Conservation (phyloP, 2,329 filamentous ascomycete species). For the Penicillium thymicola region DNA sequence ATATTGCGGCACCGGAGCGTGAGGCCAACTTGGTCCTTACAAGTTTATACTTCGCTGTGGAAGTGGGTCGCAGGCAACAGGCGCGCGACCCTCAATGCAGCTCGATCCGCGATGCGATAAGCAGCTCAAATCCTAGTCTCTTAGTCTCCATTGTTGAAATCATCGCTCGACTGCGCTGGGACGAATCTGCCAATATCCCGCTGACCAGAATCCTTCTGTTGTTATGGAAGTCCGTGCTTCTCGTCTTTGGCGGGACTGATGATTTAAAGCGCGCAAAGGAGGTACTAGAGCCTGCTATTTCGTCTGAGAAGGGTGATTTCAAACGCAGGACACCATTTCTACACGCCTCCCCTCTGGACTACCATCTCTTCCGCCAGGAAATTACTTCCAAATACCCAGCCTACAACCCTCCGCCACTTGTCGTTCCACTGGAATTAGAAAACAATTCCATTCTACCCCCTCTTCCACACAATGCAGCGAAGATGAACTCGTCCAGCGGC, state of each 20-base stretch:
- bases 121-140: slow-evolving; percentile 62
- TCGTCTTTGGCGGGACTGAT: slow-evolving; percentile 76
- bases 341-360: slow-evolving; percentile 90
- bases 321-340: slow-evolving; percentile 71
- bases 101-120: slow-evolving; percentile 38
- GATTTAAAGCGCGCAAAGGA: slow-evolving; percentile 72
- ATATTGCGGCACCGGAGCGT: slow-evolving; percentile 37
- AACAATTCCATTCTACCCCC: slow-evolving; percentile 88
- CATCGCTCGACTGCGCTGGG: slow-evolving; percentile 68
- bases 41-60: slow-evolving; percentile 42
- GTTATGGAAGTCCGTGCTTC: slow-evolving; percentile 86
- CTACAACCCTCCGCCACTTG: slow-evolving; percentile 81
- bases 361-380: slow-evolving; percentile 93
- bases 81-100: slow-evolving; percentile 21
- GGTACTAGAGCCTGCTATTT: slow-evolving; percentile 57
- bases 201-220: slow-evolving; percentile 73
- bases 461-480: slow-evolving; percentile 68
- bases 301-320: slow-evolving; percentile 43
- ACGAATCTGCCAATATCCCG: slow-evolving; percentile 52
- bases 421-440: slow-evolving; percentile 82
- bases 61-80: slow-evolving; percentile 41
- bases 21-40: slow-evolving; percentile 45
- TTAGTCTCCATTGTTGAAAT: slow-evolving; percentile 69
- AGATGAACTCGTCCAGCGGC: slow-evolving; percentile 59
- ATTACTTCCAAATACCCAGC: slow-evolving; percentile 97